A percentile compares a stretch with the other conserved stretches of the same genome.
Evolutionary conservation across 331 rosid species (phyloP).

Genomic region (Pyrus hybrid): DNA sequence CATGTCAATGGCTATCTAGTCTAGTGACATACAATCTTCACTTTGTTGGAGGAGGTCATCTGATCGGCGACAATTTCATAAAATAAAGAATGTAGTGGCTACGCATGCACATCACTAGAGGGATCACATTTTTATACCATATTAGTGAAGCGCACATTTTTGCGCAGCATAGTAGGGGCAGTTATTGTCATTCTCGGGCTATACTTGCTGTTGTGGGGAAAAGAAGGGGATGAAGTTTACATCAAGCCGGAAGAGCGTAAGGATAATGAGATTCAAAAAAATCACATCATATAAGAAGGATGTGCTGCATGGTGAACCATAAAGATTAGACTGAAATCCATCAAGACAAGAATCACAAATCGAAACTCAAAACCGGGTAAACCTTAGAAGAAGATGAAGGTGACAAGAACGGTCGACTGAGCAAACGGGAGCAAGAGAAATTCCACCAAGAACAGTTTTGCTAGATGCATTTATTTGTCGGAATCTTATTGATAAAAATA

Average conservation of each 20-base stretch:
- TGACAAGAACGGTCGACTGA: neutral
- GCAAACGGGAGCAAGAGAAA: no score
- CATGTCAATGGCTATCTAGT: neutral
- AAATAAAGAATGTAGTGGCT: no score
- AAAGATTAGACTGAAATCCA: neutral
- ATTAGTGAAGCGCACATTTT: neutral
- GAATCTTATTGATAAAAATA: neutral
- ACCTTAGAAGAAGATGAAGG: neutral
- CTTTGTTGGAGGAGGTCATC: no score
- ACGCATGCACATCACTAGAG: neutral
- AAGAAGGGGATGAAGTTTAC: no score
- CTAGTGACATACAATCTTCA: no score
- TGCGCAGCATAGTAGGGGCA: constrained; percentile 60
- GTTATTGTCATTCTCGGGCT: constrained; percentile 46
- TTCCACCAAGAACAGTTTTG: neutral
- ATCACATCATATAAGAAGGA: neutral
- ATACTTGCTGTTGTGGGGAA: neutral
- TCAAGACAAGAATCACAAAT: neutral
- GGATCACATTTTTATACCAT: neutral
- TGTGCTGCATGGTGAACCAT: constrained; percentile 4
- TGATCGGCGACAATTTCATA: no score
- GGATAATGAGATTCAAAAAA: neutral
- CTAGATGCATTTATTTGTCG: neutral
- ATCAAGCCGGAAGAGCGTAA: neutral
- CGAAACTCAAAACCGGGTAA: neutral